Conservation (phyloP, 192 early-diverging fungal species). For the Coemansia sp. region DNA sequence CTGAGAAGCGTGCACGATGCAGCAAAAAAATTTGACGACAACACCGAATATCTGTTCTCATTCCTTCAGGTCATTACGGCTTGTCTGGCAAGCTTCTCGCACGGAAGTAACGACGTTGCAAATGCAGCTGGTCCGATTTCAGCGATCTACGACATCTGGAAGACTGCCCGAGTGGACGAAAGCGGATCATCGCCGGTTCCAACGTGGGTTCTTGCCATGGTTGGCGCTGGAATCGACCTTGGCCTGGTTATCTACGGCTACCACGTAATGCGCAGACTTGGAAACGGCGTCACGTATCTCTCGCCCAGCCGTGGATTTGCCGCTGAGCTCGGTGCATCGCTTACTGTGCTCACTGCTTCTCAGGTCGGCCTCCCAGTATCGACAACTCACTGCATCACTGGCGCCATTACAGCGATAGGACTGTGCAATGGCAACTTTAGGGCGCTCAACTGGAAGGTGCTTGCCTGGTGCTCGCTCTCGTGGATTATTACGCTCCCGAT, state of each 20-base stretch:
- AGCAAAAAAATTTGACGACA: conserved; percentile 67
- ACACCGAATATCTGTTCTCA: conserved; percentile 80
- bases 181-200: conserved; percentile 62
- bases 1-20: conserved; percentile 59
- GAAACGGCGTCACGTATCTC: conserved; percentile 83
- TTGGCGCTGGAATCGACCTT: conserved; percentile 73
- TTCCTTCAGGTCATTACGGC: conserved; percentile 81
- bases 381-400: conserved; percentile 82
- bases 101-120: conserved; percentile 85
- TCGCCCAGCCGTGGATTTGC: conserved; percentile 79
- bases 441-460: conserved; percentile 74
- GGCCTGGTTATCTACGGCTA: conserved; percentile 77
- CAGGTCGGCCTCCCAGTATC: conserved; percentile 79
- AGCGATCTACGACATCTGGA: conserved; percentile 73
- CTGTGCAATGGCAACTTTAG: conserved; percentile 67
- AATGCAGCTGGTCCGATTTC: conserved; percentile 83
- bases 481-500: conserved; percentile 78
- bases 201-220: conserved; percentile 73
- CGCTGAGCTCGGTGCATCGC: conserved; percentile 70
- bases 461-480: conserved; percentile 63
- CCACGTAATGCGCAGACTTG: conserved; percentile 73
- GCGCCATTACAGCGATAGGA: conserved; percentile 72
- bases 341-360: conserved; percentile 80
- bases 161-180: conserved; percentile 49
- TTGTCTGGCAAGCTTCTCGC: conserved; percentile 79